Conservation (phyloP, 352 stramenopile genomes). For the Thalassiosira hispida region DNA sequence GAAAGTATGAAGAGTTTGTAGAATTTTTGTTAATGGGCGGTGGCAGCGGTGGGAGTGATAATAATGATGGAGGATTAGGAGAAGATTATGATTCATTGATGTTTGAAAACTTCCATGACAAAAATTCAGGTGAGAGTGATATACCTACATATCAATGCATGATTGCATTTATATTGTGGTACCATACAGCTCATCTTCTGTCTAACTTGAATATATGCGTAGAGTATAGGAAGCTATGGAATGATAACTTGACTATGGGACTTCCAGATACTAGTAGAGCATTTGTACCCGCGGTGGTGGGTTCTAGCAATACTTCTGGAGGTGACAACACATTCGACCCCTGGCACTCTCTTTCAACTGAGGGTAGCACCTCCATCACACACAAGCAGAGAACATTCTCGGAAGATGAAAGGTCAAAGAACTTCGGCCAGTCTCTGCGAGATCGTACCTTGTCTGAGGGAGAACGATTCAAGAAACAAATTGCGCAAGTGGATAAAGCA, state of each 20-base stretch:
- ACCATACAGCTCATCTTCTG: too few relatives aligned
- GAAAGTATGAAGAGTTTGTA: conserved; percentile 78
- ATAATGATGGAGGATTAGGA: neutral
- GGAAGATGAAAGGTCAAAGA: conserved; percentile 14
- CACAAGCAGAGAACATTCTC: conserved; percentile 13
- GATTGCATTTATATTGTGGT: too few relatives aligned
- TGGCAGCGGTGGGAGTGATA: neutral
- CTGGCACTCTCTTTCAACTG: conserved; percentile 9
- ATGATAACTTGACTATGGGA: conserved; percentile 58
- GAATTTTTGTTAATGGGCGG: conserved; percentile 55
- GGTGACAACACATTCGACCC: conserved; percentile 3
- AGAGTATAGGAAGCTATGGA: conserved; percentile 75
- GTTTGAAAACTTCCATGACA: conserved; percentile 68
- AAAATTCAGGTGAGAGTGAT: too few relatives aligned
- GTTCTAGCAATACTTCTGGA: conserved; percentile 6
- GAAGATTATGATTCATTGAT: conserved; percentile 23
- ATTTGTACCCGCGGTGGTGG: conserved; percentile 29
- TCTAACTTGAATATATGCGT: too few relatives aligned
- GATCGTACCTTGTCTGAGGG: conserved; percentile 1
- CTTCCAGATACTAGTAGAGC: conserved; percentile 14
- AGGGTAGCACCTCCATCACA: neutral
- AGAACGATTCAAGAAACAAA: conserved; percentile 33
- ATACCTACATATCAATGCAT: too few relatives aligned
- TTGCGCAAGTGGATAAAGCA: conserved; percentile 24
- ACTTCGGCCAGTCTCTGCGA: neutral